Percentiles rank a stretch among this genome's conserved stretches.
These are phyloP conservation scores for Hordeum marinum DNA, from an alignment of 176 grass and related monocot genomes.

Conservation along the genomic window DNA sequence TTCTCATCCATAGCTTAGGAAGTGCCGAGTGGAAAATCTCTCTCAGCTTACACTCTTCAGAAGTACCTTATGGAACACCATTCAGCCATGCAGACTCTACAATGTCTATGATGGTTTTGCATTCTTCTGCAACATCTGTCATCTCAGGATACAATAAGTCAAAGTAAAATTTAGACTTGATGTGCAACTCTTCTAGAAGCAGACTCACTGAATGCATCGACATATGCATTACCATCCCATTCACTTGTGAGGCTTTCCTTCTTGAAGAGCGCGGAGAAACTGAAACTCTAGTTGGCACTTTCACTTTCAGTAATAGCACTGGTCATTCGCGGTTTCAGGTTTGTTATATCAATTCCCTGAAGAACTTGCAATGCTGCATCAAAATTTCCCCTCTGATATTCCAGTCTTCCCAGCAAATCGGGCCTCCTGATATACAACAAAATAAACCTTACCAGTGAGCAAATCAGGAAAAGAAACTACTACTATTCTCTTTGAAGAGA, in stretches of 20 bases:
- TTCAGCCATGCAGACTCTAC: slow-evolving; percentile 72
- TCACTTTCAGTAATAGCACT: no score
- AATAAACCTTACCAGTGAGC: no score
- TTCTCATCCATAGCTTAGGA: slow-evolving; percentile 75
- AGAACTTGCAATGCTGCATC: no score
- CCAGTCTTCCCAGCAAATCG: no score
- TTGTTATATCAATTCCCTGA: no score
- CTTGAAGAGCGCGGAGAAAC: neutral
- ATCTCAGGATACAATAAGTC: slow-evolving; percentile 11
- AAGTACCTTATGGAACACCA: slow-evolving; percentile 61
- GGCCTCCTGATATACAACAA: no score
- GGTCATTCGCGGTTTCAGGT: no score
- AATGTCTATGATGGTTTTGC: slow-evolving; percentile 81
- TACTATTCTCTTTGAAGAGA: no score
- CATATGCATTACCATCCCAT: slow-evolving; percentile 72
- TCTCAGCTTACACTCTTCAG: slow-evolving; percentile 67
- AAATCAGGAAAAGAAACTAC: no score
- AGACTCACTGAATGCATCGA: slow-evolving; percentile 95
- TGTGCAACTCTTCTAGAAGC: slow-evolving; percentile 55
- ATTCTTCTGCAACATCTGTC: slow-evolving; percentile 90
- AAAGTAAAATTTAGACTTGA: slow-evolving; percentile 18
- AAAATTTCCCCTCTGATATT: no score
- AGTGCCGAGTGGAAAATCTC: slow-evolving; percentile 81
- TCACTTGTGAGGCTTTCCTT: no score
- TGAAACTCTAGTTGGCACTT: no score